These are phyloP conservation scores for Trichomonascus vanleenenianus DNA, from an alignment of 805 yeast species.

Conservation along the genomic window DNA sequence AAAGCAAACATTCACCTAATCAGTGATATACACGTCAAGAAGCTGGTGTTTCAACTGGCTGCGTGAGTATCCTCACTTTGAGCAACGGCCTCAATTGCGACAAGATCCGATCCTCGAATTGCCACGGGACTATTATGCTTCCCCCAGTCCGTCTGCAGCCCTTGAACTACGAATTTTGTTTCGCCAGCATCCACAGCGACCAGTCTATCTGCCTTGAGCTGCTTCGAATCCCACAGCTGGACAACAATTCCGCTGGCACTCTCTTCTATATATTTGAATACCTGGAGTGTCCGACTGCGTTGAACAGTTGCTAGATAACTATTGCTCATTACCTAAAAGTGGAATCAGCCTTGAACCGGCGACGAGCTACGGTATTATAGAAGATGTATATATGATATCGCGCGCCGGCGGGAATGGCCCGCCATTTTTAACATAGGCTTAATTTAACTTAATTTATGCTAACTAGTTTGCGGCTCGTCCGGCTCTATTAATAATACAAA, in stretches of 20 bases:
- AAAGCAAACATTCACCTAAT: too few species aligned
- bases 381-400: too few species aligned
- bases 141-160: slow-evolving; percentile 19
- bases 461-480: background rate
- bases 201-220: slow-evolving; percentile 10
- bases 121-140: slow-evolving; percentile 7
- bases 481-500: background rate
- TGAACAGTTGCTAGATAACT: background rate
- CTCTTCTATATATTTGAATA: slow-evolving; percentile 1
- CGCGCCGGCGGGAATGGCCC: too few species aligned
- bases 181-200: slow-evolving; percentile 18
- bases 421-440: too few species aligned
- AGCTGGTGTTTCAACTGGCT: too few species aligned
- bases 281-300: background rate
- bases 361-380: too few species aligned
- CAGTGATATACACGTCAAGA: too few species aligned
- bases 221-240: slow-evolving; percentile 5
- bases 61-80: too few species aligned
- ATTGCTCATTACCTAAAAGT: background rate
- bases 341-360: too few species aligned
- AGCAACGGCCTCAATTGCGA: slow-evolving; percentile 7
- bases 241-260: slow-evolving; percentile 6
- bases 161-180: slow-evolving; percentile 13
- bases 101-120: slow-evolving; percentile 16
- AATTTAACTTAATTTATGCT: too few species aligned